Conservation (phyloP, 2,329 filamentous ascomycete genomes). For the Sordariomycetes sp. region DNA sequence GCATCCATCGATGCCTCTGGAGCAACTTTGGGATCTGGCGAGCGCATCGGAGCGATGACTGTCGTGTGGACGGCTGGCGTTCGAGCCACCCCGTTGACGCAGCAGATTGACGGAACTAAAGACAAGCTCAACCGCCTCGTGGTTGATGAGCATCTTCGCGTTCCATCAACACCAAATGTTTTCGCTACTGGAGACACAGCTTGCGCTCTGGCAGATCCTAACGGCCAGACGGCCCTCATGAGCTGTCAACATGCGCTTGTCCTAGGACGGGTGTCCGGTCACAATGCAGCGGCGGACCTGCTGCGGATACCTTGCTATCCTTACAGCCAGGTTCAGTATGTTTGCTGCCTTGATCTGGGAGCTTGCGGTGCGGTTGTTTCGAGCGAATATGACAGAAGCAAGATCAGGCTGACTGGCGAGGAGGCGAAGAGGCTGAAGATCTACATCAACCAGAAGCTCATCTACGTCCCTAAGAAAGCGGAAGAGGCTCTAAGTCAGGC, state of each 20-base stretch:
- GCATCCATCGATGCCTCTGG: conserved; percentile 9
- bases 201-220: conserved; percentile 10
- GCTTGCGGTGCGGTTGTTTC: conserved; percentile 16
- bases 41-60: conserved; percentile 21
- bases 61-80: conserved; percentile 27
- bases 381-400: conserved; percentile 19
- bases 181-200: conserved; percentile 26
- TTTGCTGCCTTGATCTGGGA: conserved; percentile 26
- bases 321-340: conserved; percentile 21
- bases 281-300: conserved; percentile 24
- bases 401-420: conserved; percentile 15
- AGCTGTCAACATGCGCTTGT: conserved; percentile 27
- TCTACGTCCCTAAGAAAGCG: conserved; percentile 19
- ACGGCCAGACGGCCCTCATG: conserved; percentile 21
- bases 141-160: conserved; percentile 18
- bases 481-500: too few species aligned
- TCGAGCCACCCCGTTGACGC: conserved; percentile 18
- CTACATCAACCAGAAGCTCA: conserved; percentile 21
- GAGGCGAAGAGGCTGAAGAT: conserved; percentile 21
- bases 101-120: conserved; percentile 18
- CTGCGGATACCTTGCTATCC: conserved; percentile 11
- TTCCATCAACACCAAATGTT: conserved; percentile 10
- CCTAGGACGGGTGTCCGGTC: conserved; percentile 21
- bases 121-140: conserved; percentile 17
- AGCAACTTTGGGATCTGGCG: conserved; percentile 16